Base-by-base conservation (phyloP, 306 rosid genomes). In the Sicyos baderoa region DNA sequence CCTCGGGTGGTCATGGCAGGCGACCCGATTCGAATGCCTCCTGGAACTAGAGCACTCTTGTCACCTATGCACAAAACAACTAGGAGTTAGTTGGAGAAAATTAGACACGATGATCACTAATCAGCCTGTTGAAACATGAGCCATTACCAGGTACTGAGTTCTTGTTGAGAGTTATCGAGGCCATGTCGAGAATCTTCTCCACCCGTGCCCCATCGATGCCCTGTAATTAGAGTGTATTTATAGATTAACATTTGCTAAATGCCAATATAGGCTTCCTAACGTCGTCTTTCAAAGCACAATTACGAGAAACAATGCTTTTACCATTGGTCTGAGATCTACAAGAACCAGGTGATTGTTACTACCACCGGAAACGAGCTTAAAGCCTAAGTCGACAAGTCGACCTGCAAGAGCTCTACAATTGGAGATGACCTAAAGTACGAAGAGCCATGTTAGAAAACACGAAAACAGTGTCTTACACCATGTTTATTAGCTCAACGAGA, bases 1-100 rank as follows among this genome's bases (percentile, higher is more conserved):
- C 98, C 97, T 74, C 98, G 83, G 16, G 96, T 93, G 51, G 96
- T 89, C 98, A 93, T 89, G 42, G 98, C 98, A 45, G 98, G 98
- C 9, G 98, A 74, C 16, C 98, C 98, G 2, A 93, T 93, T 75
- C 98, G 98, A 52, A 93, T 93, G 67, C 98, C 98, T 15, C 98
- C 98, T 0, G 96, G 98, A 68, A 92, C 89, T 44, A 85, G 77
- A 61, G 96, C 98, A 44, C 96, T 93, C 77, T 84, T 93, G 40
- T 93, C 98, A 35, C 98, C 98, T 92, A 58, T 40, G 68, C 22
- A 66, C 15, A 48, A 11, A 49, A 23, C 42, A 47, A 37, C 29
- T 4, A 21, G 23, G 56, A 45, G 70, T 44, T 9, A 65, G 70
- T 65, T 45, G 19, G 14, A 65, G 54, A 45, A 21, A 65, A 18